Evolutionary conservation across 2,329 filamentous ascomycete species (phyloP).

Genomic region (Pseudonectria foliicola): DNA sequence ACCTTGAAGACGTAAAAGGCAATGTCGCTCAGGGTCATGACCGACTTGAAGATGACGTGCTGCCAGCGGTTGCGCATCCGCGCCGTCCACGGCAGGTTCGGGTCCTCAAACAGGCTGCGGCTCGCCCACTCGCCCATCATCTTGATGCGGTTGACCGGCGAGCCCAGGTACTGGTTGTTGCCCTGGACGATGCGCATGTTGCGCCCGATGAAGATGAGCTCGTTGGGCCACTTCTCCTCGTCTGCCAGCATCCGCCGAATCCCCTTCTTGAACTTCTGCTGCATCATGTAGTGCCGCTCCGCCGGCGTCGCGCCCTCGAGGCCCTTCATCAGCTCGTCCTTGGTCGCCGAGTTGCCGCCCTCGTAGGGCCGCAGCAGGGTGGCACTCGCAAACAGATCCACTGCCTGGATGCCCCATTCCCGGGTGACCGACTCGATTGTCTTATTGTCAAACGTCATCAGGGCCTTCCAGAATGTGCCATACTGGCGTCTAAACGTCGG

Average conservation of each 20-base stretch:
- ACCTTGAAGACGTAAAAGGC: conserved; percentile 77
- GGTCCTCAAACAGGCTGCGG: conserved; percentile 70
- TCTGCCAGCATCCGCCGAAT: conserved; percentile 66
- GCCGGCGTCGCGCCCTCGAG: conserved; percentile 50
- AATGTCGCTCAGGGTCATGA: conserved; percentile 69
- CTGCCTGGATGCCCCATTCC: conserved; percentile 80
- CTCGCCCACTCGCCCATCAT: conserved; percentile 90
- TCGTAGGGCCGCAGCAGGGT: conserved; percentile 87
- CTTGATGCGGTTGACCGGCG: conserved; percentile 86
- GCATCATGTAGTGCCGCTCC: conserved; percentile 85
- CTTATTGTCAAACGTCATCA: conserved; percentile 88
- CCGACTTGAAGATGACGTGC: conserved; percentile 74
- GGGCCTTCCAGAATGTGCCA: conserved; percentile 82
- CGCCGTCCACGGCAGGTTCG: conserved; percentile 54
- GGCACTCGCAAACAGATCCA: conserved; percentile 85
- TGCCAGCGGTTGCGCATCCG: conserved; percentile 63
- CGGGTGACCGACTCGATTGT: conserved; percentile 66
- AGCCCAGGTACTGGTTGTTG: conserved; percentile 86
- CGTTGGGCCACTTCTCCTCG: conserved; percentile 81
- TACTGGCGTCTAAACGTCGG: conserved; percentile 81
- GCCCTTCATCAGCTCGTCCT: conserved; percentile 58
- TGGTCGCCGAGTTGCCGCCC: conserved; percentile 67
- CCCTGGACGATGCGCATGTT: conserved; percentile 91
- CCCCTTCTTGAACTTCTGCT: conserved; percentile 68
- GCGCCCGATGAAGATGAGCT: conserved; percentile 85